phyloP scores from a whole-genome alignment of 2,329 filamentous ascomycete genomes.

The Mycogone perniciosa region DNA sequence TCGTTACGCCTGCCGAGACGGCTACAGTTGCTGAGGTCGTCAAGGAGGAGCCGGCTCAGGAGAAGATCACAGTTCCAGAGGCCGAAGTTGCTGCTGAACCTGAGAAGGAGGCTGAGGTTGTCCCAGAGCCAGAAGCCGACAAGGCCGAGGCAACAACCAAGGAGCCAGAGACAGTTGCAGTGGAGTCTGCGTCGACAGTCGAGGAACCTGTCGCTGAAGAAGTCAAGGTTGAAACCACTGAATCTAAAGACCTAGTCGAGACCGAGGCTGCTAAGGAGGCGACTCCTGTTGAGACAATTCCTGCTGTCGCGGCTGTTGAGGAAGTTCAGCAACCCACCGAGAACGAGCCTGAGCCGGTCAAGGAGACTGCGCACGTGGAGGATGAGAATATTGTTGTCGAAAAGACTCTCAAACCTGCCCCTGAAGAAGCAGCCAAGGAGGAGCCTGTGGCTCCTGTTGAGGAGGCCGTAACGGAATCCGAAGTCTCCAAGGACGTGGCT shows the following conservation, averaged over 20 bases:
- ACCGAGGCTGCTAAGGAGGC: not conserved
- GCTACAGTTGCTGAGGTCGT: constrained; percentile 1
- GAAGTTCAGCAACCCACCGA: not conserved
- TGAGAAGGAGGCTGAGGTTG: constrained; percentile 13
- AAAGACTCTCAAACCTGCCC: not conserved
- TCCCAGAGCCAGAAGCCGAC: not conserved
- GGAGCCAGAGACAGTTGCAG: constrained; percentile 2
- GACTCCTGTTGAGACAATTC: not conserved
- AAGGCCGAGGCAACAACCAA: not conserved
- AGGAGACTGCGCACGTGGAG: not conserved
- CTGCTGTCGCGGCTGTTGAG: constrained; percentile 2
- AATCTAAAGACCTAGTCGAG: not conserved
- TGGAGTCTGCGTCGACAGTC: not conserved
- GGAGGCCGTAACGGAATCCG: constrained; percentile 10
- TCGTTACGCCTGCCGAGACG: not conserved
- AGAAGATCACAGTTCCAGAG: not conserved
- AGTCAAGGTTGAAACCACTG: constrained; percentile 2
- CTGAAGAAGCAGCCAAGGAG: constrained; percentile 12
- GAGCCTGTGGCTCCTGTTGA: constrained; percentile 18
- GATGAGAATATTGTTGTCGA: not conserved
- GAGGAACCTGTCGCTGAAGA: constrained; percentile 7
- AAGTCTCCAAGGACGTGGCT: not conserved
- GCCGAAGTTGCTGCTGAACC: constrained; percentile 17
- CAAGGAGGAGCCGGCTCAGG: constrained; percentile 1
- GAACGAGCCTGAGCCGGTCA: not conserved